Evolutionary conservation across 2,329 filamentous ascomycete species (phyloP), one percentile per base, ranked within the genome.

Genomic region (Fusarium nematophilum): DNA sequence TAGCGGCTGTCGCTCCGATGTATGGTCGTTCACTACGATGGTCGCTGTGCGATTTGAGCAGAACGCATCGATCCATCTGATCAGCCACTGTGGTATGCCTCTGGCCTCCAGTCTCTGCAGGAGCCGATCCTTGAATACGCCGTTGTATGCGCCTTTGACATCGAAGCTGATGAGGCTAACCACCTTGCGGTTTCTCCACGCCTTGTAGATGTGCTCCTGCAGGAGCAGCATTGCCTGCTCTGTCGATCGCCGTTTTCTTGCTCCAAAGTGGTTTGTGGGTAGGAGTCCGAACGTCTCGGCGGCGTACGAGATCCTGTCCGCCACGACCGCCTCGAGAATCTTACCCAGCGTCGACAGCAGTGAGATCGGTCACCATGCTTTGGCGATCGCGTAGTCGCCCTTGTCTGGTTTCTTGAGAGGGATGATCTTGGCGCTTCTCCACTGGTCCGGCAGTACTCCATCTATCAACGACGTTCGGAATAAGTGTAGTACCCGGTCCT

Each of bases 261-360:
- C n/a, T n/a, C n/a, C n/a, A n/a, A n/a, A n/a, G n/a, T n/a, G n/a
- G n/a, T n/a, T n/a, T n/a, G n/a, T n/a, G n/a, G n/a, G n/a, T n/a
- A n/a, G n/a, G n/a, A n/a, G n/a, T n/a, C n/a, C n/a, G n/a, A n/a
- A n/a, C n/a, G n/a, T n/a, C n/a, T n/a, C n/a, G n/a, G n/a, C n/a
- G n/a, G n/a, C n/a, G n/a, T n/a, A n/a, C n/a, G n/a, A n/a, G n/a
- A n/a, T n/a, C n/a, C n/a, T n/a, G n/a, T n/a, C n/a, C n/a, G n/a
- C n/a, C n/a, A n/a, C n/a, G n/a, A n/a, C n/a, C n/a, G n/a, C n/a
- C n/a, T n/a, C n/a, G n/a, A n/a, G n/a, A n/a, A n/a, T n/a, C 53
- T 73, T 74, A 5, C 68, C 67, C 1, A 73, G 49, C 6, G 61
- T 72, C 3, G 62, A 45, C 1, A 72, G 56, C 1, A 72, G 63